A percentile compares a stretch with the other conserved stretches of the same genome.
Conservation (phyloP, 1,139 yeast species). For the Magnusiomyces fungicola region DNA sequence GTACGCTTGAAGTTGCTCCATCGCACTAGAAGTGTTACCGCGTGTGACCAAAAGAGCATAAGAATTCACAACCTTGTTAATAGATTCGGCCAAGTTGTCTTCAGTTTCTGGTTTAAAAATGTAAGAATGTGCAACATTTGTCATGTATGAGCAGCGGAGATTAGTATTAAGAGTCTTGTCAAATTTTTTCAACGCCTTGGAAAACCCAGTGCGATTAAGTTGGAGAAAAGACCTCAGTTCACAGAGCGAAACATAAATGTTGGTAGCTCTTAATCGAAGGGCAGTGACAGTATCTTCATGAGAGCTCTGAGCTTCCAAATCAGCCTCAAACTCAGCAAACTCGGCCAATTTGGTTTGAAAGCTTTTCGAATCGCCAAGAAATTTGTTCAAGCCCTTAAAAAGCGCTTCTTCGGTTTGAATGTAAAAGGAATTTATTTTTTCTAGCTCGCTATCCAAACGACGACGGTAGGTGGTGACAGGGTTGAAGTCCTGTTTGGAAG, state of each 20-base stretch:
- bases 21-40: slow-evolving; percentile 47
- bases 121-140: slow-evolving; percentile 31
- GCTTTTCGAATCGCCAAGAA: slow-evolving; percentile 29
- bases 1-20: slow-evolving; percentile 62
- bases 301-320: neutral
- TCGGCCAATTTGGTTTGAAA: too few relatives aligned
- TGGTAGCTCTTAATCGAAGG: slow-evolving; percentile 52
- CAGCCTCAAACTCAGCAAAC: neutral
- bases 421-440: slow-evolving; percentile 50
- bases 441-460: slow-evolving; percentile 49
- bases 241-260: slow-evolving; percentile 65
- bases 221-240: slow-evolving; percentile 79
- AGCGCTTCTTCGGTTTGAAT: slow-evolving; percentile 43
- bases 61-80: slow-evolving; percentile 44
- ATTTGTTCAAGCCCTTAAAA: slow-evolving; percentile 39
- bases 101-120: slow-evolving; percentile 45
- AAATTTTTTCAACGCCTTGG: slow-evolving; percentile 82
- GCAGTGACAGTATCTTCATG: neutral
- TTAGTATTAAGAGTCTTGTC: slow-evolving; percentile 70
- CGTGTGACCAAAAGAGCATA: slow-evolving; percentile 40
- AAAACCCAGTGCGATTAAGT: slow-evolving; percentile 78
- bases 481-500: slow-evolving; percentile 31
- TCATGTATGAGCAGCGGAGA: slow-evolving; percentile 45
- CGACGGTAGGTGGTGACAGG: slow-evolving; percentile 45
- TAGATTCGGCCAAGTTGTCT: slow-evolving; percentile 39